Percentiles rank a stretch among this genome's conserved stretches.
Conservation (phyloP, 2,329 filamentous ascomycete genomes). For the Alternaria conjuncta region DNA sequence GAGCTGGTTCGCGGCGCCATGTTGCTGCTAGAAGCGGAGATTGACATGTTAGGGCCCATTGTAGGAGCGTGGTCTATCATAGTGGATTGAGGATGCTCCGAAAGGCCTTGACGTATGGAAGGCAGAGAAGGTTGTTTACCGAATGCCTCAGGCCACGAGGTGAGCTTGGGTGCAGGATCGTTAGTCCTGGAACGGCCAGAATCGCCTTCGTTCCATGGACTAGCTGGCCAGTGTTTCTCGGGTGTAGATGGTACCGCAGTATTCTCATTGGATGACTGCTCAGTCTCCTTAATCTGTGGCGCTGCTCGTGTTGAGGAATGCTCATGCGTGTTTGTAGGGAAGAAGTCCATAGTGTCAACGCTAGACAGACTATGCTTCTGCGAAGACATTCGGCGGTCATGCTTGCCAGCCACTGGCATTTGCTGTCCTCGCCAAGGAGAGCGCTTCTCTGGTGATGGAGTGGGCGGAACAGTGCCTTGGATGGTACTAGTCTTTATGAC, state of each 20-base stretch:
- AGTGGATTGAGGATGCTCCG: slow-evolving; percentile 4
- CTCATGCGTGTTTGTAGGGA: slow-evolving; percentile 50
- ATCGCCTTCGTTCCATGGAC: slow-evolving; percentile 44
- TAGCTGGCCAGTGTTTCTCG: slow-evolving; percentile 45
- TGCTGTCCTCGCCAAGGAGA: slow-evolving; percentile 36
- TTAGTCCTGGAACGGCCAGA: slow-evolving; percentile 26
- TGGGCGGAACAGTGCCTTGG: slow-evolving; percentile 31
- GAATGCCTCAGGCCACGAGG: slow-evolving; percentile 42
- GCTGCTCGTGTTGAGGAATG: slow-evolving; percentile 47
- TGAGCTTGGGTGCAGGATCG: slow-evolving; percentile 33
- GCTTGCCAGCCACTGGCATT: slow-evolving; percentile 17
- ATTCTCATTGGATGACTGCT: slow-evolving; percentile 22
- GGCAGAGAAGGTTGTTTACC: slow-evolving; percentile 29
- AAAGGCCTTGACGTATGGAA: slow-evolving; percentile 22
- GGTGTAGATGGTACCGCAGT: slow-evolving; percentile 38
- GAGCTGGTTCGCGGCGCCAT: slow-evolving; percentile 16
- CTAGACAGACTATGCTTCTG: slow-evolving; percentile 49
- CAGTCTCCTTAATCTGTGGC: slow-evolving; percentile 22
- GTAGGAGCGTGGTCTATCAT: slow-evolving; percentile 14
- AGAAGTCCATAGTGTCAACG: slow-evolving; percentile 51
- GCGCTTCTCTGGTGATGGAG: slow-evolving; percentile 43
- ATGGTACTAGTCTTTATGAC: slow-evolving; percentile 18
- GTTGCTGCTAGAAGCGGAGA: slow-evolving; percentile 20
- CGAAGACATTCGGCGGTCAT: slow-evolving; percentile 24
- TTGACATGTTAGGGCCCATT: slow-evolving; percentile 3